These are phyloP conservation scores for Neonothopanus nambi DNA, from an alignment of 1,284 basidiomycete species.

Conservation along the genomic window DNA sequence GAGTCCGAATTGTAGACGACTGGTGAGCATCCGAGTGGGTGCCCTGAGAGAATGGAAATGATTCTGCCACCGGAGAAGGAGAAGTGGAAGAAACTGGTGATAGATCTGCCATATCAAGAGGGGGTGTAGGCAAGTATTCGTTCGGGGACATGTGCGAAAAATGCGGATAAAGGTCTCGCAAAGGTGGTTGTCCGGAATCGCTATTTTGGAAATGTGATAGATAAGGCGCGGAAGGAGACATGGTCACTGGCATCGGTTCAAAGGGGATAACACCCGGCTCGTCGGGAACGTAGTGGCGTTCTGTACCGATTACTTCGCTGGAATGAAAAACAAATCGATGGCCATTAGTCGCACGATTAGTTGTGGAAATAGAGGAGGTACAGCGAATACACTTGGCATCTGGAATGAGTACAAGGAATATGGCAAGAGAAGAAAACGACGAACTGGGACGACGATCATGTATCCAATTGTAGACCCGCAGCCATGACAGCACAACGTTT, in stretches of 20 bases:
- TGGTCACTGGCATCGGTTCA: conserved; percentile 26
- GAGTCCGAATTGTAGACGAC: not conserved
- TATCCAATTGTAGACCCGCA: conserved; percentile 79
- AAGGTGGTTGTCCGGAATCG: conserved; percentile 1
- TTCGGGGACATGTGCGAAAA: conserved; percentile 8
- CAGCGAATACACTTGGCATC: conserved; percentile 60
- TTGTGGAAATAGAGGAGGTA: conserved; percentile 64
- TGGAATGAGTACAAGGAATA: conserved; percentile 10
- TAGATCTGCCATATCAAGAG: conserved; percentile 35
- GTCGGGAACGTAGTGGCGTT: conserved; percentile 68
- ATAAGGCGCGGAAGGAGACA: conserved; percentile 21
- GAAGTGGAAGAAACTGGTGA: conserved; percentile 25
- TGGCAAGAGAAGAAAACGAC: conserved; percentile 2
- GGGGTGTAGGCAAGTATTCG: conserved; percentile 43
- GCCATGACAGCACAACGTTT: conserved; percentile 79
- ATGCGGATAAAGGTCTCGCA: conserved; percentile 17
- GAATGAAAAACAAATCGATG: conserved; percentile 90
- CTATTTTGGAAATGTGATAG: conserved; percentile 10
- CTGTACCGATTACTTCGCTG: conserved; percentile 67
- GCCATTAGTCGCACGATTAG: conserved; percentile 75
- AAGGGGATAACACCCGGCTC: conserved; percentile 68
- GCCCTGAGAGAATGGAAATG: conserved; percentile 20
- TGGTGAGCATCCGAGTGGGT: conserved; percentile 2
- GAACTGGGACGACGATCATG: conserved; percentile 69
- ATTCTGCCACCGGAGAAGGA: conserved; percentile 27